A percentile compares a stretch with the other conserved stretches of the same genome.
Conservation (phyloP, 225 moss, liverwort and hornwort species). For the Straminergon stramineum region DNA sequence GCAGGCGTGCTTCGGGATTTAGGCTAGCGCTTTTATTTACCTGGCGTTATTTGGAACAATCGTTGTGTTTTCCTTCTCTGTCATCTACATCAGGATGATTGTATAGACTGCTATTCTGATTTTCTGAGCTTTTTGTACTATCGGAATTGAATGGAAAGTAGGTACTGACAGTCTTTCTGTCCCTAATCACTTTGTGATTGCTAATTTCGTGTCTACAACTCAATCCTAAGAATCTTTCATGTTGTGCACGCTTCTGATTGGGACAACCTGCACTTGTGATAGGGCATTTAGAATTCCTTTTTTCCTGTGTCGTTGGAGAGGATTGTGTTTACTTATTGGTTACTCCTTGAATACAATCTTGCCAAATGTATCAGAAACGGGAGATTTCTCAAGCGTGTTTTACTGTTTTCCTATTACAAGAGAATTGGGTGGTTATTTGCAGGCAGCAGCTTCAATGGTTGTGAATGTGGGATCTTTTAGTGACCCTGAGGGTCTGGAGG, state of each 20-base stretch:
- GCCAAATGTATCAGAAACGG: neutral
- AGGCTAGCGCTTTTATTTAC: neutral
- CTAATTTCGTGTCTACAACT: neutral
- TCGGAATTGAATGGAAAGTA: neutral
- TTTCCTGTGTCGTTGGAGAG: neutral
- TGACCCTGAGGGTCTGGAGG: constrained; percentile 83
- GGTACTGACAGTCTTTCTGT: neutral
- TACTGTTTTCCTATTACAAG: neutral
- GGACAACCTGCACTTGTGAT: neutral
- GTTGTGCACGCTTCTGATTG: neutral
- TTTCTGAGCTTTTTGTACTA: neutral
- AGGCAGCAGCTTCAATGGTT: constrained; percentile 94
- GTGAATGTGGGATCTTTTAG: constrained; percentile 92
- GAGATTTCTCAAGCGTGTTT: neutral
- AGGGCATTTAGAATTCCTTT: neutral
- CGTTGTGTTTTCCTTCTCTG: neutral
- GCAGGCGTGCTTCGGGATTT: neutral
- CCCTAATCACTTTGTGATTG: neutral
- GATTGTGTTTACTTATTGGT: neutral
- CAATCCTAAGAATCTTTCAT: neutral
- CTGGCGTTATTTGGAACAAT: neutral
- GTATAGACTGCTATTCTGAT: neutral
- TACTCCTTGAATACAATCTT: neutral
- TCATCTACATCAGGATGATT: neutral
- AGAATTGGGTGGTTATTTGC: constrained; percentile 1